Percentiles rank a stretch among this genome's conserved stretches.
Evolutionary conservation across 139 green algal genomes (phyloP).

Genomic region (Coelastrella sp.): DNA sequence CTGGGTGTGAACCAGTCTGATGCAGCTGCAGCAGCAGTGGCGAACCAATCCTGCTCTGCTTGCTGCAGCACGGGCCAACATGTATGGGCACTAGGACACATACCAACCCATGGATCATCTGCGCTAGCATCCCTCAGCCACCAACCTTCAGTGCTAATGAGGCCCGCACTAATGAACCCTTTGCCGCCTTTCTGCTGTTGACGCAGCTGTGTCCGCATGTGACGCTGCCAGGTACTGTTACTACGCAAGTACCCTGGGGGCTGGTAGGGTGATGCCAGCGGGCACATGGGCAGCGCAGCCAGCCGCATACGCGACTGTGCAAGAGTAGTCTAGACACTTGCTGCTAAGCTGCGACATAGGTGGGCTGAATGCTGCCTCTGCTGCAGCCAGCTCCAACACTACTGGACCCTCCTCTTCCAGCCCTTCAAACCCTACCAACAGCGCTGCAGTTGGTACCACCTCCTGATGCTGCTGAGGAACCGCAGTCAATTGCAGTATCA

Average conservation of each 20-base stretch:
- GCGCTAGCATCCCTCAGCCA: neutral
- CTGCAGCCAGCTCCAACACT: neutral
- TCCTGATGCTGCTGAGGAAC: neutral
- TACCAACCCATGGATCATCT: neutral
- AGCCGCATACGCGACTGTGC: neutral
- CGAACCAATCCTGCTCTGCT: neutral
- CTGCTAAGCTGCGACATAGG: neutral
- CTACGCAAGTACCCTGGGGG: neutral
- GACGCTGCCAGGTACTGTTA: neutral
- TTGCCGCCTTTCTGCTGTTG: neutral
- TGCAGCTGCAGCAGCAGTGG: constrained; percentile 20
- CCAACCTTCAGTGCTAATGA: neutral
- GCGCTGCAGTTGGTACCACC: neutral
- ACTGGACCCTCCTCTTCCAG: neutral
- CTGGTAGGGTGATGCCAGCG: neutral
- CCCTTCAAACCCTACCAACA: neutral
- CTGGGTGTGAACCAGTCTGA: neutral
- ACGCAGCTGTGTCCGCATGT: neutral
- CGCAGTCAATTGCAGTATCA: constrained; percentile 60
- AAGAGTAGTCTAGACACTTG: neutral
- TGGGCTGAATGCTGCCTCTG: neutral
- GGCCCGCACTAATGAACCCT: too few species aligned
- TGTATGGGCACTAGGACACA: neutral
- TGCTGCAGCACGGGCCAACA: neutral
- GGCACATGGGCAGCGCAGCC: neutral